Evolutionary conservation across 2,329 filamentous ascomycete species (phyloP).

Genomic region (Pleurostoma richardsiae): DNA sequence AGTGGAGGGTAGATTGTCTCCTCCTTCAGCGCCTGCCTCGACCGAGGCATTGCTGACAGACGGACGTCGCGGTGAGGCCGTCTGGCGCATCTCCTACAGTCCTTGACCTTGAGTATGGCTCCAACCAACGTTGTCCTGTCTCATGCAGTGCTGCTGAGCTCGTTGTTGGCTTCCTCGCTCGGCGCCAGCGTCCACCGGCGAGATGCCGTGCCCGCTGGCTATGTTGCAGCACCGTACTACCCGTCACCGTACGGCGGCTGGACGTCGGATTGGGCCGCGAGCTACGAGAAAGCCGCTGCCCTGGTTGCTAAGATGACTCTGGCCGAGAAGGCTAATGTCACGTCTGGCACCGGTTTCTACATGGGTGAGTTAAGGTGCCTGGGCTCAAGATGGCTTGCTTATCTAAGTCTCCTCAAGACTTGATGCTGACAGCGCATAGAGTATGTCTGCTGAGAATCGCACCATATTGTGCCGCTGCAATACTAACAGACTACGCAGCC

Average conservation of each 20-base stretch:
- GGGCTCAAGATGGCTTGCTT: background rate
- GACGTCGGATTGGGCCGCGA: slow-evolving; percentile 60
- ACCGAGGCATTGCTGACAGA: background rate
- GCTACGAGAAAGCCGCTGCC: slow-evolving; percentile 63
- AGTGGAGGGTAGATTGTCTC: background rate
- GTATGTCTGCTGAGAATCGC: slow-evolving; percentile 8
- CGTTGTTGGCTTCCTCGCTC: slow-evolving; percentile 11
- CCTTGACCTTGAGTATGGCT: slow-evolving; percentile 4
- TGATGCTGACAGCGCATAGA: slow-evolving; percentile 11
- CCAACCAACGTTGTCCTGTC: background rate
- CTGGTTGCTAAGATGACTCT: slow-evolving; percentile 73
- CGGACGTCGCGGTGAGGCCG: too few species aligned
- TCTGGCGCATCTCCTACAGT: background rate
- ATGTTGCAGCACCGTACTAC: slow-evolving; percentile 59
- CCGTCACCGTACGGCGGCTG: slow-evolving; percentile 70
- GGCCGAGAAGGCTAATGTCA: slow-evolving; percentile 76
- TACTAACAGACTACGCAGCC: slow-evolving; percentile 27
- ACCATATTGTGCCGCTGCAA: background rate
- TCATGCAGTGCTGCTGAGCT: slow-evolving; percentile 1
- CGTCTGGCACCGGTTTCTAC: slow-evolving; percentile 63
- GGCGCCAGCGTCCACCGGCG: slow-evolving; percentile 16
- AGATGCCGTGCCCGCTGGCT: slow-evolving; percentile 22
- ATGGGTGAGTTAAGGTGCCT: slow-evolving; percentile 47
- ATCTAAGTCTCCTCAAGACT: slow-evolving; percentile 2
- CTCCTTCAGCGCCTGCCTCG: background rate